Evolutionary conservation across 2,329 filamentous ascomycete genomes (phyloP).

Genomic region (Nemania abortiva): DNA sequence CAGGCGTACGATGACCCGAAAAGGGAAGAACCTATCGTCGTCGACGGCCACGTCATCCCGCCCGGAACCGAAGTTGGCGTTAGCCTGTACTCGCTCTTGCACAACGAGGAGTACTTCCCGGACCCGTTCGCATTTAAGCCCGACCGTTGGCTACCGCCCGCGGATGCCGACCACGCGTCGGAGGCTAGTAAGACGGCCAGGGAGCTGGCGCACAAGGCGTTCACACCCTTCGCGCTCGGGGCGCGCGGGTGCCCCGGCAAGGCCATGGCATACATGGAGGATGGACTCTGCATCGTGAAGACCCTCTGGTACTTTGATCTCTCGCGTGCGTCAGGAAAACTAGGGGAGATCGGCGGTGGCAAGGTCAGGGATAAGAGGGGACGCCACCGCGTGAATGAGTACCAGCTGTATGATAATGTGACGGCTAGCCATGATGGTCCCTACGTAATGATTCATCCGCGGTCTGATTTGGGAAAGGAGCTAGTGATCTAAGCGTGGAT

Average conservation of each 20-base stretch:
- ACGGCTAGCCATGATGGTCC: too few relatives aligned
- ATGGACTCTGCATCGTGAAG: conserved; percentile 57
- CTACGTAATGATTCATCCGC: too few relatives aligned
- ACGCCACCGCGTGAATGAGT: background rate
- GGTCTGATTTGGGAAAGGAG: too few relatives aligned
- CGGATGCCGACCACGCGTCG: background rate
- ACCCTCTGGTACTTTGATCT: conserved; percentile 57
- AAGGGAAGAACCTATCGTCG: background rate
- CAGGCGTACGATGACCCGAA: background rate
- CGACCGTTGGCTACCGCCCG: background rate
- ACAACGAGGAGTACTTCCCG: too few relatives aligned
- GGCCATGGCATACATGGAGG: conserved; percentile 58
- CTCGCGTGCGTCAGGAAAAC: background rate
- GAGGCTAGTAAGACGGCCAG: background rate
- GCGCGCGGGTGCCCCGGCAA: conserved; percentile 61
- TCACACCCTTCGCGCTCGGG: conserved; percentile 50
- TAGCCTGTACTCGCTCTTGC: too few relatives aligned
- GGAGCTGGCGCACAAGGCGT: conserved; percentile 45
- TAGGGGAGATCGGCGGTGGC: background rate
- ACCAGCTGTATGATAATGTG: background rate
- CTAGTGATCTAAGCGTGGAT: too few relatives aligned
- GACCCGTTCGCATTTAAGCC: too few relatives aligned
- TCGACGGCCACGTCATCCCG: too few relatives aligned
- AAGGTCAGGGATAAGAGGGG: background rate
- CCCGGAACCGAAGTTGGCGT: too few relatives aligned